Percentiles rank a stretch among this genome's conserved stretches.
Conservation (phyloP, 371 early-diverging fungal genomes). For the Syncephalastrum racemosum region DNA sequence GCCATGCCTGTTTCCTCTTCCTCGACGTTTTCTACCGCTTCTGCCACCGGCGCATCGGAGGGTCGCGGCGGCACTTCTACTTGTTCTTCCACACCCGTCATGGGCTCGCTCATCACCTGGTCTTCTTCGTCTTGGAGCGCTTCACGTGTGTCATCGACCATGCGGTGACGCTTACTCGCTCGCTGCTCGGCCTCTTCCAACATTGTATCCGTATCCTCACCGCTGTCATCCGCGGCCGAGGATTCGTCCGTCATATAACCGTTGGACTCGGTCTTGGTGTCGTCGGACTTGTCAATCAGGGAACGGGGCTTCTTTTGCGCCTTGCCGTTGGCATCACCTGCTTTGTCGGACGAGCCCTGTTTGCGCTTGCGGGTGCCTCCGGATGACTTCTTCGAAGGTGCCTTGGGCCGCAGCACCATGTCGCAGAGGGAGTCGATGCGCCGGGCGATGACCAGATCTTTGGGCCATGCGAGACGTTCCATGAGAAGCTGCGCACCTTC, state of each 20-base stretch:
- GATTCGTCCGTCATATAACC: not conserved
- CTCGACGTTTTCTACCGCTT: no score
- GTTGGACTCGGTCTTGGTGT: not conserved
- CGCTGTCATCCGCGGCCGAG: constrained; percentile 26
- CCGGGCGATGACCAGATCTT: constrained; percentile 59
- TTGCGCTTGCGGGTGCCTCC: constrained; percentile 31
- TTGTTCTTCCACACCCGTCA: no score
- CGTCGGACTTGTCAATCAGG: no score
- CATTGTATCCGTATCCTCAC: constrained; percentile 52
- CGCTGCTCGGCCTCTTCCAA: constrained; percentile 35
- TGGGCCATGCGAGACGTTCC: constrained; percentile 59
- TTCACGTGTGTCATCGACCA: constrained; percentile 2
- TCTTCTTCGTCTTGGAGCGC: constrained; percentile 1
- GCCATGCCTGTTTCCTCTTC: no score
- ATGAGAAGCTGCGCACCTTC: constrained; percentile 25
- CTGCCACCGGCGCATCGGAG: no score
- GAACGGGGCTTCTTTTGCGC: not conserved
- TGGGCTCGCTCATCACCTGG: not conserved
- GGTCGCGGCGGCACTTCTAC: no score
- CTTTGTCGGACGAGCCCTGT: constrained; percentile 2
- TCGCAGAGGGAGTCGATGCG: constrained; percentile 63
- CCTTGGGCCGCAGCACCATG: constrained; percentile 56
- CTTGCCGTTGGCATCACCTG: not conserved
- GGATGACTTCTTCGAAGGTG: constrained; percentile 33
- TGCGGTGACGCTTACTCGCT: constrained; percentile 14